phyloP scores from a whole-genome alignment of 192 early-diverging fungal genomes.

The Backusella parvicylindrica region DNA sequence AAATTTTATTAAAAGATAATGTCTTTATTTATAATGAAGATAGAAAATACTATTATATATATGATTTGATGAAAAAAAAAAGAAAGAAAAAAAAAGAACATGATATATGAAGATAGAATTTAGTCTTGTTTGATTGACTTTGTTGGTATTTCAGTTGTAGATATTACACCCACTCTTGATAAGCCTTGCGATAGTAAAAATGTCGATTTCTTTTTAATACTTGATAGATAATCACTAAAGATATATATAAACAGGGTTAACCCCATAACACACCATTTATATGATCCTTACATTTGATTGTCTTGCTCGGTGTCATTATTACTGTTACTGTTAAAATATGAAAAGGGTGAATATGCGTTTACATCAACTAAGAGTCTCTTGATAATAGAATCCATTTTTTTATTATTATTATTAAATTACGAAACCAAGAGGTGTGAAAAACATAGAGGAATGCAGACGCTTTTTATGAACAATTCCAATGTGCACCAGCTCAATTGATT shows the following conservation, averaged over 20 bases:
- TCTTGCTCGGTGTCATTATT: background rate
- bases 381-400: background rate
- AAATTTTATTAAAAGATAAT: conserved; percentile 10
- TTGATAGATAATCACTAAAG: background rate
- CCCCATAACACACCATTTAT: no score
- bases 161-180: background rate
- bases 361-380: background rate
- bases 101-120: no score
- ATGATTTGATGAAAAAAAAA: background rate
- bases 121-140: background rate
- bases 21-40: no score
- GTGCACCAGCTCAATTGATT: background rate
- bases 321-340: background rate
- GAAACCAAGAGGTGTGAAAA: background rate
- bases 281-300: background rate
- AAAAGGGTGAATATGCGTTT: background rate
- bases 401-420: background rate
- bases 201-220: background rate
- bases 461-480: background rate
- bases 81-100: no score
- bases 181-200: background rate
- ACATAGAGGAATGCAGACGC: background rate
- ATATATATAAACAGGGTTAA: no score
- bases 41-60: background rate
- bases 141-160: background rate